Conservation (phyloP, 1,284 basidiomycete genomes). For the Ceratorhiza oryzae-sativae region DNA sequence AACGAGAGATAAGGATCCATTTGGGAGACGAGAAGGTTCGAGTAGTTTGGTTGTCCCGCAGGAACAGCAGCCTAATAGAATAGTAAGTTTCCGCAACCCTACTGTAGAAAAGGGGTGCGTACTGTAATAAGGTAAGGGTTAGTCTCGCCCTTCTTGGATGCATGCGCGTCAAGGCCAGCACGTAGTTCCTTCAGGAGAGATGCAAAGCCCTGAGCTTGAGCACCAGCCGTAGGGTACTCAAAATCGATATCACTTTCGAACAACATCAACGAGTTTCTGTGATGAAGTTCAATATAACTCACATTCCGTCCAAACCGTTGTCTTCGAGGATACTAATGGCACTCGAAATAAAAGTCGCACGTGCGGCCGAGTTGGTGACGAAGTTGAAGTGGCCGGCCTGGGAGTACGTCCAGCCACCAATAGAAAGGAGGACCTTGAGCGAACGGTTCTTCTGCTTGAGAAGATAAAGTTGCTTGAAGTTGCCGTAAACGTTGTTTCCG, state of each 20-base stretch:
- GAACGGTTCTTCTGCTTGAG: conserved; percentile 78
- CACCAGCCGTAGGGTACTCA: conserved; percentile 64
- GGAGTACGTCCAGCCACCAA: conserved; percentile 80
- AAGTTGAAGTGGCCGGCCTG: conserved; percentile 71
- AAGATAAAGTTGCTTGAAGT: conserved; percentile 81
- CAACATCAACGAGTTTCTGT: neutral
- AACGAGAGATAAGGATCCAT: conserved; percentile 71
- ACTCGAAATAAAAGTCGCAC: conserved; percentile 72
- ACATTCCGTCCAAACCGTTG: conserved; percentile 87
- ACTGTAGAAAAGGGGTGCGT: conserved; percentile 30
- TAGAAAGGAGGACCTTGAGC: conserved; percentile 77
- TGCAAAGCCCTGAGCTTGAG: conserved; percentile 65
- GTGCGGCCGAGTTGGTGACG: conserved; percentile 61
- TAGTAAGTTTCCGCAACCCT: conserved; percentile 6
- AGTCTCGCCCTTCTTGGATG: conserved; percentile 63
- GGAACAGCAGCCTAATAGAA: conserved; percentile 55
- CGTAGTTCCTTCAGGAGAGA: conserved; percentile 65
- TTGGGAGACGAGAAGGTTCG: conserved; percentile 67
- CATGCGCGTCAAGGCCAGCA: conserved; percentile 61
- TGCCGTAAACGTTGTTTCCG: conserved; percentile 67
- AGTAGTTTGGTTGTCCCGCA: conserved; percentile 74
- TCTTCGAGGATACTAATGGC: conserved; percentile 81
- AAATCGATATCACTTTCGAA: conserved; percentile 68
- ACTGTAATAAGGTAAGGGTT: conserved; percentile 66
- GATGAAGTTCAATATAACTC: neutral